phyloP scores from a whole-genome alignment of 805 yeast species.

The Candida nitratophila region DNA sequence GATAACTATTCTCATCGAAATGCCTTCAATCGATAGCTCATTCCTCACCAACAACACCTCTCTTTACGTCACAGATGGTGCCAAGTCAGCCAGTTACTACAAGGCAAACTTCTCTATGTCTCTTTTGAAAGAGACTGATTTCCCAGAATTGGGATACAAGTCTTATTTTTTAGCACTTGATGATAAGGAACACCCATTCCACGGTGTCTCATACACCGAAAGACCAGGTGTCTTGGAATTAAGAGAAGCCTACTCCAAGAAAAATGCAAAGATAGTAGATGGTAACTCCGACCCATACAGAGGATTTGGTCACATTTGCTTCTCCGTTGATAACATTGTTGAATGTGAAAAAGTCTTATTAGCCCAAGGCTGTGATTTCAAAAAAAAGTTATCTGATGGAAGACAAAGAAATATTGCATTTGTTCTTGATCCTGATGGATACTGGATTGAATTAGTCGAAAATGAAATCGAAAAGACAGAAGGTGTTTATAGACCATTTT shows the following conservation, averaged over 20 bases:
- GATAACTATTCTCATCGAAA: too few relatives aligned
- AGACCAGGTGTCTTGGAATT: constrained; percentile 73
- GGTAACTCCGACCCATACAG: constrained; percentile 82
- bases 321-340: constrained; percentile 75
- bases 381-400: constrained; percentile 83
- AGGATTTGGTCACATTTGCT: constrained; percentile 93
- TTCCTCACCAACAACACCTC: constrained; percentile 61
- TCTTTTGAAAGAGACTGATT: constrained; percentile 42
- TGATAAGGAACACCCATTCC: constrained; percentile 31
- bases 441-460: constrained; percentile 89
- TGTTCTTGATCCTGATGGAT: constrained; percentile 91
- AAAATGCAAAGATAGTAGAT: constrained; percentile 53
- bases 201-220: constrained; percentile 30
- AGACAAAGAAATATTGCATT: constrained; percentile 92
- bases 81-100: constrained; percentile 66
- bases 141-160: constrained; percentile 51
- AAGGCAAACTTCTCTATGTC: constrained; percentile 67
- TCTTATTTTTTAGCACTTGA: constrained; percentile 64
- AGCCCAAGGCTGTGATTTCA: constrained; percentile 59
- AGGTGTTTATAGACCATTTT: constrained; percentile 29
- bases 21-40: constrained; percentile 21
- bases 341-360: constrained; percentile 53
- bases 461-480: constrained; percentile 38
- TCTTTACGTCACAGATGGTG: constrained; percentile 78
- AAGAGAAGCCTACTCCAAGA: constrained; percentile 70